Conservation (phyloP, 2,329 filamentous ascomycete species). For the Hypoxylon sp. region DNA sequence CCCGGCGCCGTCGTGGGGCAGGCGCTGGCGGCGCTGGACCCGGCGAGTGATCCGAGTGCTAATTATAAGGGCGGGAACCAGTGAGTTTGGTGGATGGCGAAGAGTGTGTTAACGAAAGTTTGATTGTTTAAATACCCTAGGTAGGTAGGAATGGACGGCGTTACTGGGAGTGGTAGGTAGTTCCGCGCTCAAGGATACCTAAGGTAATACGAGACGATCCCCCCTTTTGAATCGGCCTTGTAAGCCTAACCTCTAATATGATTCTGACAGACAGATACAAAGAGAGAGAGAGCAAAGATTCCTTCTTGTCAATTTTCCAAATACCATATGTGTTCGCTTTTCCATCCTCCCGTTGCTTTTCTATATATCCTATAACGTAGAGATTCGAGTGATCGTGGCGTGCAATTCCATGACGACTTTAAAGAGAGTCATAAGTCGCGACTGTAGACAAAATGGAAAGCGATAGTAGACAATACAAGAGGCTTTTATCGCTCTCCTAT, state of each 20-base stretch:
- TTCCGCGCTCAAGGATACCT: no score
- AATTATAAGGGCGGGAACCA: conserved; percentile 3
- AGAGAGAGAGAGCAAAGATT: neutral
- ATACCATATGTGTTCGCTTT: neutral
- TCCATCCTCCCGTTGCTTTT: neutral
- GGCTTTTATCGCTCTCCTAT: neutral
- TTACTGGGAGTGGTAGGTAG: neutral
- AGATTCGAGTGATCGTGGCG: neutral
- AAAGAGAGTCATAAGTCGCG: neutral
- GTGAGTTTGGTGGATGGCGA: neutral
- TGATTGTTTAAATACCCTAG: no score
- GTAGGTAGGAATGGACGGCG: neutral
- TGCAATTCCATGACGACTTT: neutral
- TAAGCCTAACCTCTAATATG: neutral
- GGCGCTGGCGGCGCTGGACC: neutral
- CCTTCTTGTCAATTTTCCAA: neutral
- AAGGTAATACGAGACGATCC: neutral
- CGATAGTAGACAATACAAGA: neutral
- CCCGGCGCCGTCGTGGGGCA: conserved; percentile 1
- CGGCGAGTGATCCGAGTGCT: neutral
- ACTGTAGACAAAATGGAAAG: neutral
- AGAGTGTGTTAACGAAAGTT: no score
- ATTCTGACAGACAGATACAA: neutral
- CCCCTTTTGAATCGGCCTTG: neutral
- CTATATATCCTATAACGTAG: neutral